phyloP scores from a whole-genome alignment of 441 rosid genomes.

The Jatropha podagrica region DNA sequence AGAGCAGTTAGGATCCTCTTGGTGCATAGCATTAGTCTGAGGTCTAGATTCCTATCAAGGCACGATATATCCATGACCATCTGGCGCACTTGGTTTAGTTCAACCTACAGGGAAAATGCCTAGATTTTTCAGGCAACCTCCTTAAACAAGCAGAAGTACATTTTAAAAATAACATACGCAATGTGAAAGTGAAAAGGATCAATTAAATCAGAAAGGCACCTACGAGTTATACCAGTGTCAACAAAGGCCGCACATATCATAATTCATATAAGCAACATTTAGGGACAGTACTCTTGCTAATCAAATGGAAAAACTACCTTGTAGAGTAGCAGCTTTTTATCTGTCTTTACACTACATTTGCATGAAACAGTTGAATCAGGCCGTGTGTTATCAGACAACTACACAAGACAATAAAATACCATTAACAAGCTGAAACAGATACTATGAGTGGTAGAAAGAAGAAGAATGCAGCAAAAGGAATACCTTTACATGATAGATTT shows the following conservation, averaged over 20 bases:
- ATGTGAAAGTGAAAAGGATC: not conserved
- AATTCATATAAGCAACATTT: not conserved
- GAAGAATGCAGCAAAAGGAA: not conserved
- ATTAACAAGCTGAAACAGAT: constrained; percentile 4
- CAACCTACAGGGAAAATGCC: constrained; percentile 39
- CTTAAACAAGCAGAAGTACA: not conserved
- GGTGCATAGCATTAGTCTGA: constrained; percentile 50
- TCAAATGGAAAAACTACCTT: constrained; percentile 24
- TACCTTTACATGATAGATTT: constrained; percentile 60
- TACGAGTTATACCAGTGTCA: not conserved
- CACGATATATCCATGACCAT: constrained; percentile 53
- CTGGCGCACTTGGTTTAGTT: constrained; percentile 47
- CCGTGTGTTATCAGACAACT: constrained; percentile 52
- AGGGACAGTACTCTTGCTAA: not conserved
- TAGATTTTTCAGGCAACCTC: not conserved
- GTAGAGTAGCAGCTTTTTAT: constrained; percentile 38
- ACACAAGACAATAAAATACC: constrained; percentile 12
- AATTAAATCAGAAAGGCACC: not conserved
- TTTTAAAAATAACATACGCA: not conserved
- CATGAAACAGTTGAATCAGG: constrained; percentile 48
- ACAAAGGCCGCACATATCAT: not conserved
- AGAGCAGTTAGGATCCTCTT: constrained; percentile 41
- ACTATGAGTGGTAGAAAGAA: constrained; percentile 6
- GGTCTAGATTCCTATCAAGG: constrained; percentile 56
- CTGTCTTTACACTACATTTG: constrained; percentile 45